phyloP scores from a whole-genome alignment of 164 flowering plant species.

The Platanus orientalis region DNA sequence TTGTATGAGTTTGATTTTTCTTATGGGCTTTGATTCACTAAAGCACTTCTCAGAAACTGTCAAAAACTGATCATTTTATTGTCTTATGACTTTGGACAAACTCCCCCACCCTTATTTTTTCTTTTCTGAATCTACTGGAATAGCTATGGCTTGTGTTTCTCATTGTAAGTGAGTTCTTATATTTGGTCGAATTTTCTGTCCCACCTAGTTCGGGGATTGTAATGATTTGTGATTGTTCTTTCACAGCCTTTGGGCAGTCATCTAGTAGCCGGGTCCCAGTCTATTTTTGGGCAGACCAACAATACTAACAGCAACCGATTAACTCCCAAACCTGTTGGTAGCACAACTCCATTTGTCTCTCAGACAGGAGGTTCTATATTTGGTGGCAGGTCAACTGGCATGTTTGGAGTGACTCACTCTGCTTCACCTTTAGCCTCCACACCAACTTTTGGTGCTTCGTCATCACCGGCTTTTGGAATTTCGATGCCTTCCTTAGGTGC shows the following conservation, averaged over 20 bases:
- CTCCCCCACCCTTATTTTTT: too few relatives aligned
- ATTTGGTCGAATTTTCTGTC: background rate
- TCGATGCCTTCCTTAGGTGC: constrained; percentile 66
- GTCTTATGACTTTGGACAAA: too few relatives aligned
- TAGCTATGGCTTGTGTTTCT: too few relatives aligned
- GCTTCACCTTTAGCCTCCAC: constrained; percentile 67
- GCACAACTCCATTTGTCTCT: constrained; percentile 71
- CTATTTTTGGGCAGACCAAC: too few relatives aligned
- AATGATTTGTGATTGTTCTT: constrained; percentile 4
- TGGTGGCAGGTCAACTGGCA: constrained; percentile 93
- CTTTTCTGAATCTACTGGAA: too few relatives aligned
- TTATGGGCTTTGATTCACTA: too few relatives aligned
- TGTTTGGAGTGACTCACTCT: constrained; percentile 68
- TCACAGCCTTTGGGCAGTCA: constrained; percentile 94
- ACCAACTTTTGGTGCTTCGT: constrained; percentile 73
- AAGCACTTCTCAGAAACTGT: too few relatives aligned
- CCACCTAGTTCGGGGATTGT: background rate
- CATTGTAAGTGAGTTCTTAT: too few relatives aligned
- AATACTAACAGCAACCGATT: constrained; percentile 73
- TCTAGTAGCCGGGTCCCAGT: constrained; percentile 70
- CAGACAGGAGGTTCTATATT: constrained; percentile 84
- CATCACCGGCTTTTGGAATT: constrained; percentile 73
- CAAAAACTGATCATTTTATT: too few relatives aligned
- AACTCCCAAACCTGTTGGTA: constrained; percentile 91
- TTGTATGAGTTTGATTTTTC: too few relatives aligned